These are phyloP conservation scores for Paraphoma chrysanthemicola DNA, from an alignment of 2,329 filamentous ascomycete species.

Conservation along the genomic window DNA sequence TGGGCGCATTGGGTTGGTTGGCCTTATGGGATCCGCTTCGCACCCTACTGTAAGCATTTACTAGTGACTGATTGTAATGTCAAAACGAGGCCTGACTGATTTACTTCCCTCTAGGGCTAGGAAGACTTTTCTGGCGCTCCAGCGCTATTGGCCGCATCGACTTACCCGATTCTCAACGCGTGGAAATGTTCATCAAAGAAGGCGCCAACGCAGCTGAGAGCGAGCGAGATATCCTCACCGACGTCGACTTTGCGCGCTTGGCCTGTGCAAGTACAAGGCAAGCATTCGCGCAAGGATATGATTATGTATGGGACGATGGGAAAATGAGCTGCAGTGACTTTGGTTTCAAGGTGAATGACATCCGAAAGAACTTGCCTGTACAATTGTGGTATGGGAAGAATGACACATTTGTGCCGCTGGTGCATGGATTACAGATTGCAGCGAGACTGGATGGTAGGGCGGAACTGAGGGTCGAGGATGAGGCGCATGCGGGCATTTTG, in stretches of 20 bases:
- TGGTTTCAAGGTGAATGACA: slow-evolving; percentile 47
- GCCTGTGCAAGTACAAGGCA: slow-evolving; percentile 28
- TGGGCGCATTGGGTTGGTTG: slow-evolving; percentile 36
- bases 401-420: slow-evolving; percentile 40
- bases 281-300: slow-evolving; percentile 39
- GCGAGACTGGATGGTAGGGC: slow-evolving; percentile 34
- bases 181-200: slow-evolving; percentile 1
- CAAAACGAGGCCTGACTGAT: too few relatives aligned
- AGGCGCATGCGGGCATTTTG: slow-evolving; percentile 36
- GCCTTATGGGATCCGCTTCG: slow-evolving; percentile 37
- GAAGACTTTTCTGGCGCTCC: slow-evolving; percentile 34
- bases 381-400: slow-evolving; percentile 47
- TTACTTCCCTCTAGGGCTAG: not conserved
- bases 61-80: too few relatives aligned
- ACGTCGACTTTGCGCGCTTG: slow-evolving; percentile 28
- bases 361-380: slow-evolving; percentile 43
- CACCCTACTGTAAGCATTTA: slow-evolving; percentile 5
- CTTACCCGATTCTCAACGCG: slow-evolving; percentile 41
- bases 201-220: slow-evolving; percentile 12
- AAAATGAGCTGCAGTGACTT: slow-evolving; percentile 32
- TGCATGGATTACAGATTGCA: slow-evolving; percentile 41
- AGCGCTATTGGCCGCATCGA: slow-evolving; percentile 35
- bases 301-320: slow-evolving; percentile 39
- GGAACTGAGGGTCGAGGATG: slow-evolving; percentile 36
- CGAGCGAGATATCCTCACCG: slow-evolving; percentile 29